phyloP scores from a whole-genome alignment of 345 rosid genomes.

The Barbarea vulgaris region DNA sequence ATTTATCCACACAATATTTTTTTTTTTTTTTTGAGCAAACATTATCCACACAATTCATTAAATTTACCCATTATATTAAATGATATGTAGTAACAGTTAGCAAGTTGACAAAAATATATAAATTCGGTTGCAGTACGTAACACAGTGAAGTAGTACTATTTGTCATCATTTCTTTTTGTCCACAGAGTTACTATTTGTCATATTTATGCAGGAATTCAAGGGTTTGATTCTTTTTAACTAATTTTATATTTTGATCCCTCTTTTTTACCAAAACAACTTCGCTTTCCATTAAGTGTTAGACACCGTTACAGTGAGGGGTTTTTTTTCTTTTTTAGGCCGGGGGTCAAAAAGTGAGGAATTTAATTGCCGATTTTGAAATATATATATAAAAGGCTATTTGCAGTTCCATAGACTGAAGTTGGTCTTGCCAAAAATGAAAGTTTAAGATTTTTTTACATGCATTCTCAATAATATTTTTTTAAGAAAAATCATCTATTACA shows the following conservation, averaged over 20 bases:
- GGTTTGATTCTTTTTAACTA: not conserved
- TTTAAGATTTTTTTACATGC: too few species aligned
- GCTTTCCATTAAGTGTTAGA: not conserved
- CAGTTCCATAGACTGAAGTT: not conserved
- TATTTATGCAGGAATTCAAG: not conserved
- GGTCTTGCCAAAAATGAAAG: not conserved
- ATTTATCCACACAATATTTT: not conserved
- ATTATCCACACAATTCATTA: not conserved
- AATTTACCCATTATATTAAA: not conserved
- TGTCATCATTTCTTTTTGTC: not conserved
- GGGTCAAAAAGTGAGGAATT: not conserved
- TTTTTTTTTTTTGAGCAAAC: too few species aligned
- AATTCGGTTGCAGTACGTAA: not conserved
- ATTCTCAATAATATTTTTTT: too few species aligned
- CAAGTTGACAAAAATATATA: not conserved
- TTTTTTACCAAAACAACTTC: not conserved
- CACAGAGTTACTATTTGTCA: not conserved
- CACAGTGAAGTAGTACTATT: not conserved
- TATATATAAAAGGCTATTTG: not conserved
- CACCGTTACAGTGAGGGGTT: not conserved
- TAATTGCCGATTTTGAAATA: too few species aligned
- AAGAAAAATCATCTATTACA: not conserved
- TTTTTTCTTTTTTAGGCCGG: too few species aligned
- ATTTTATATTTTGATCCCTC: too few species aligned
- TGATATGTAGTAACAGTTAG: too few species aligned